These are phyloP conservation scores for Tympanopsis confertula DNA, from an alignment of 2,329 filamentous ascomycete species.

Conservation along the genomic window DNA sequence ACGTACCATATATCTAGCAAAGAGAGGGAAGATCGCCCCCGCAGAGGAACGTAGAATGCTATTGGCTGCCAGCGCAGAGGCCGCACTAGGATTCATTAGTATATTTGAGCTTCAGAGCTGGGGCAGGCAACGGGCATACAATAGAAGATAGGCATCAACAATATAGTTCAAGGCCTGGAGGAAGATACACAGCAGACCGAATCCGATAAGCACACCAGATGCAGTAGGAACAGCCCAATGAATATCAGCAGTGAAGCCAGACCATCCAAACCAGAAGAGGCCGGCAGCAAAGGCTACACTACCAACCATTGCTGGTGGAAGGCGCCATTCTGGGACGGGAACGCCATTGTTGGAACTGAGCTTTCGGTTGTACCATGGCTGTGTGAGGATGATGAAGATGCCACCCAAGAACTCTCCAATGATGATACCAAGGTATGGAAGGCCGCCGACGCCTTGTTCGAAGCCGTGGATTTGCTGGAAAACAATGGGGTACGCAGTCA, in stretches of 20 bases:
- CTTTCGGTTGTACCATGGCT: conserved; percentile 32
- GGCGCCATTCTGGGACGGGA: conserved; percentile 22
- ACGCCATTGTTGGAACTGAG: conserved; percentile 27
- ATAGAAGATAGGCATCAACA: conserved; percentile 29
- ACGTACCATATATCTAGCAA: conserved; percentile 30
- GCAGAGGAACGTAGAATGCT: conserved; percentile 45
- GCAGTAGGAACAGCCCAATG: conserved; percentile 22
- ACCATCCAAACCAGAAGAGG: conserved; percentile 39
- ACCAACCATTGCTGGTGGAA: conserved; percentile 17
- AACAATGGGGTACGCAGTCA: conserved; percentile 50
- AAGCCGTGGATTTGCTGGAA: conserved; percentile 43
- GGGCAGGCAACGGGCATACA: conserved; percentile 4
- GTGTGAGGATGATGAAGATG: conserved; percentile 27
- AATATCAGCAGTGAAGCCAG: conserved; percentile 17
- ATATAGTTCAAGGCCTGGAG: conserved; percentile 45
- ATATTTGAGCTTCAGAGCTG: too few relatives aligned
- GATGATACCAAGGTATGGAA: conserved; percentile 54
- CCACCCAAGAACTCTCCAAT: conserved; percentile 39
- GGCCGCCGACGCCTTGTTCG: conserved; percentile 38
- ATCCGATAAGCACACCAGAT: conserved; percentile 29
- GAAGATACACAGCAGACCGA: conserved; percentile 47
- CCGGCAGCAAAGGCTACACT: conserved; percentile 21
- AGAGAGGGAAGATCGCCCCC: conserved; percentile 47
- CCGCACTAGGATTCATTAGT: conserved; percentile 16
- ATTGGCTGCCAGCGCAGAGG: conserved; percentile 46